Evolutionary conservation across 2,329 filamentous ascomycete genomes (phyloP), one percentile per base, ranked within the genome.

Genomic region (Colletotrichum filicis): DNA sequence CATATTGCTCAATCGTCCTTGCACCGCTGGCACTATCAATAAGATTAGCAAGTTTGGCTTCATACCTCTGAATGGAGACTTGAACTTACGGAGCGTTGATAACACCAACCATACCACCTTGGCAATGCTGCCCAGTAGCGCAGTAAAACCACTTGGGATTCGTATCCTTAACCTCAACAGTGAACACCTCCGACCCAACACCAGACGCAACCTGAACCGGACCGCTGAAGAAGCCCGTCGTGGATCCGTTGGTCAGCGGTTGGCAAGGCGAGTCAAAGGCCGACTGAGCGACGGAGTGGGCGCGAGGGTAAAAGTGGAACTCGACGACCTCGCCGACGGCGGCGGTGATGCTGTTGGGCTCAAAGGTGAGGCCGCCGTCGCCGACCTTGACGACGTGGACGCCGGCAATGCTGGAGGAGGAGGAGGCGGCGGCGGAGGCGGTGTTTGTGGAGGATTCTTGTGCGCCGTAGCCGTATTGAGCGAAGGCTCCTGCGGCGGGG

Each of bases 101-200:
- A 12, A 88, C 88, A 64, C 88, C 88, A 60, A 89, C 87, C 87
- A 91, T 91, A 58, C 89, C 89, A n/a, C 77, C 80, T 76, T 91
- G 88, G 78, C 90, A 92, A 81, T 92, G 91, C 70, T 83, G 86
- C 46, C 77, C 85, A 71, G 91, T 88, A 19, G 87, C 87, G 79
- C 90, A 92, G 84, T 91, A 92, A 78, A 88, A 87, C 90, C 91
- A 92, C 71, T 92, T 87, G 1, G 91, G 90, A 58, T 86, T 88
- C 2, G 83, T 84, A 75, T 87, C 82, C 72, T 87, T 76, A 26
- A 75, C 35, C 12, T 76, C 7, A 66, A 75, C 28, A 19, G 64
- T 67, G 66, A 78, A 79, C 16, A 75, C 75, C 28, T 76, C 68
- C 9, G 68, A 46, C 42, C 69, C 66, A 30, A 75, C 74, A 32